Conservation (phyloP, 228 moss, liverwort and hornwort species). For the Sphagnum fallax region DNA sequence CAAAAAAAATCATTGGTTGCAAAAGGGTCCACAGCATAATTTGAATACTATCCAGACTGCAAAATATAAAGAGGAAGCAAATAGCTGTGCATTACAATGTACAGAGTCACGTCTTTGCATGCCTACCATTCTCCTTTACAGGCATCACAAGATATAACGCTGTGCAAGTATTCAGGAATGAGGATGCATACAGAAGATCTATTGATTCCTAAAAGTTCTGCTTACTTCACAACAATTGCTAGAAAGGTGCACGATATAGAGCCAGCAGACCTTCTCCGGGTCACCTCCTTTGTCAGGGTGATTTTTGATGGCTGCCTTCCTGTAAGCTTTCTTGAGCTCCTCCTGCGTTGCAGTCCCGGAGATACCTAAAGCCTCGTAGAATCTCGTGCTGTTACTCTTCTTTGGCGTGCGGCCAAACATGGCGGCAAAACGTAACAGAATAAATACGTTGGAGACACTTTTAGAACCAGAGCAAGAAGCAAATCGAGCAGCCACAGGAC, state of each 20-base stretch:
- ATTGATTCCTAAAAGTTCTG: neutral
- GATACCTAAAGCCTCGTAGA: constrained; percentile 20
- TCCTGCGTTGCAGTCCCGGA: constrained; percentile 10
- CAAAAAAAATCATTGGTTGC: too few species aligned
- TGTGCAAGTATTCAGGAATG: neutral
- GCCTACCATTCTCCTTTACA: neutral
- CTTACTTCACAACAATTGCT: neutral
- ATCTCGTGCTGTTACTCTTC: constrained; percentile 21
- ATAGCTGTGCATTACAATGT: neutral
- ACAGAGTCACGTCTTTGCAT: neutral
- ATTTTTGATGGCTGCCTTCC: constrained; percentile 24
- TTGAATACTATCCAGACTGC: too few species aligned
- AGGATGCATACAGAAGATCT: neutral
- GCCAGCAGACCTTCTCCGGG: constrained; percentile 12
- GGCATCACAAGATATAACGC: neutral
- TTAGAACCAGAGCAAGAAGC: too few species aligned
- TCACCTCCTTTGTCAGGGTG: constrained; percentile 33
- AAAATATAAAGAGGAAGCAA: too few species aligned
- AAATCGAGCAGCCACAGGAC: too few species aligned
- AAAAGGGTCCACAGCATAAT: too few species aligned
- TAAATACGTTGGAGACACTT: too few species aligned
- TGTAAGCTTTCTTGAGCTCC: constrained; percentile 23
- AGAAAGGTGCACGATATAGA: neutral
- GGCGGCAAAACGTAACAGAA: constrained; percentile 1
- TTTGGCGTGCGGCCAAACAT: constrained; percentile 22